Evolutionary conservation across 148 eudicot species (phyloP).

Genomic region (Cornus suecica): DNA sequence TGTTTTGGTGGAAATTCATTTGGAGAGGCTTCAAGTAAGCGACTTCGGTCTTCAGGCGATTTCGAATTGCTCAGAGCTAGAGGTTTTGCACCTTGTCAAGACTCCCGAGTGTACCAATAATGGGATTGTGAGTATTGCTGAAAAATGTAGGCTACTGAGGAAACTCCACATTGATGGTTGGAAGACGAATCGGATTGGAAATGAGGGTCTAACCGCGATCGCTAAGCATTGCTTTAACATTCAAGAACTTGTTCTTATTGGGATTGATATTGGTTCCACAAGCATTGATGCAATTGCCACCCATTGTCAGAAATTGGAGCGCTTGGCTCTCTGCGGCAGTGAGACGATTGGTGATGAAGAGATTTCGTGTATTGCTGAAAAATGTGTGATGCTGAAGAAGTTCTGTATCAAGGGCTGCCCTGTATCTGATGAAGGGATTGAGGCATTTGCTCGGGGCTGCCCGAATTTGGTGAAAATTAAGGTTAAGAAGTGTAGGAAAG

Average conservation of each 20-base stretch:
- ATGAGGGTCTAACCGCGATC: constrained; percentile 57
- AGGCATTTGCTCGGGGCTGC: constrained; percentile 64
- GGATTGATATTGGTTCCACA: constrained; percentile 44
- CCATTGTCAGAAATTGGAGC: constrained; percentile 57
- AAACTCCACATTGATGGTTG: constrained; percentile 89
- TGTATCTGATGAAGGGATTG: constrained; percentile 64
- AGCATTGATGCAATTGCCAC: constrained; percentile 56
- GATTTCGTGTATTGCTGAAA: constrained; percentile 58
- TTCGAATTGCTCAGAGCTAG: constrained; percentile 41
- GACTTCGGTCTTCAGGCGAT: constrained; percentile 59
- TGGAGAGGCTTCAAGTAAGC: constrained; percentile 79
- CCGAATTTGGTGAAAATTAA: constrained; percentile 79
- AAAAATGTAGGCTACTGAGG: constrained; percentile 59
- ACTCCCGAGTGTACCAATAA: constrained; percentile 63
- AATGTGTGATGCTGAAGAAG: constrained; percentile 67
- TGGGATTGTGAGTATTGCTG: constrained; percentile 53
- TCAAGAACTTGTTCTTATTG: constrained; percentile 72
- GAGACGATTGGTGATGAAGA: constrained; percentile 74
- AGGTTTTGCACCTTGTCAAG: constrained; percentile 70
- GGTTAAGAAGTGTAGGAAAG: constrained; percentile 78
- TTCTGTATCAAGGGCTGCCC: constrained; percentile 76
- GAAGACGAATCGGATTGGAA: constrained; percentile 85
- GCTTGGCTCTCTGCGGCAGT: constrained; percentile 74
- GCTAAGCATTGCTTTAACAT: constrained; percentile 57
- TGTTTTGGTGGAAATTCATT: constrained; percentile 55